Conservation (phyloP, 1,139 yeast species). For the Suhomyces wounanorum region DNA sequence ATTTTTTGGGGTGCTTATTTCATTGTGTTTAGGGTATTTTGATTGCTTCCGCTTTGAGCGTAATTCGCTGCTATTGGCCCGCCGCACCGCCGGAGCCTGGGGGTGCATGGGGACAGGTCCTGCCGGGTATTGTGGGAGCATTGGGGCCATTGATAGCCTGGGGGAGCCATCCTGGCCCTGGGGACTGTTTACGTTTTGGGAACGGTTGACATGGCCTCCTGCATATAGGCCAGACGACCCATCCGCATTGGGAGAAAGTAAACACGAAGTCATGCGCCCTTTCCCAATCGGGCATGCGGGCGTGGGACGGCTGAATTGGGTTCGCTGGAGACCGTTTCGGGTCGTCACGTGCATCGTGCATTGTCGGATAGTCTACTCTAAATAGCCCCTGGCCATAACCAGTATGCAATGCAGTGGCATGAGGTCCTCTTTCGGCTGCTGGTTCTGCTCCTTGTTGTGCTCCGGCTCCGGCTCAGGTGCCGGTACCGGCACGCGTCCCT, state of each 20-base stretch:
- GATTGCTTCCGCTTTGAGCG: conserved; percentile 13
- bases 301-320: conserved; percentile 9
- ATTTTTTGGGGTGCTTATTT: conserved; percentile 9
- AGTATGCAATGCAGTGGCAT: too few relatives aligned
- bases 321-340: conserved; percentile 1
- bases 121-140: not conserved
- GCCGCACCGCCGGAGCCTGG: not conserved
- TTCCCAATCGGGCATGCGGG: conserved; percentile 2
- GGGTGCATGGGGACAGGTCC: not conserved
- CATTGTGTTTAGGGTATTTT: conserved; percentile 11
- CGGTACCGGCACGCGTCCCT: too few relatives aligned
- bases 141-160: not conserved
- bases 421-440: too few relatives aligned
- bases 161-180: not conserved
- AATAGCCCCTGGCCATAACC: not conserved
- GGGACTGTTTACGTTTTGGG: not conserved
- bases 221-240: not conserved
- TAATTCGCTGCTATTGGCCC: not conserved
- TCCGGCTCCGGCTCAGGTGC: too few relatives aligned
- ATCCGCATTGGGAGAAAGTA: conserved; percentile 4
- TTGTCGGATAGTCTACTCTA: not conserved
- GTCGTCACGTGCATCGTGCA: conserved; percentile 4
- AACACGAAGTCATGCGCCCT: conserved; percentile 8
- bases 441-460: too few relatives aligned
- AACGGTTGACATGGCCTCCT: not conserved